phyloP scores from a whole-genome alignment of 2,329 filamentous ascomycete species.

The Ascosphaera apis region DNA sequence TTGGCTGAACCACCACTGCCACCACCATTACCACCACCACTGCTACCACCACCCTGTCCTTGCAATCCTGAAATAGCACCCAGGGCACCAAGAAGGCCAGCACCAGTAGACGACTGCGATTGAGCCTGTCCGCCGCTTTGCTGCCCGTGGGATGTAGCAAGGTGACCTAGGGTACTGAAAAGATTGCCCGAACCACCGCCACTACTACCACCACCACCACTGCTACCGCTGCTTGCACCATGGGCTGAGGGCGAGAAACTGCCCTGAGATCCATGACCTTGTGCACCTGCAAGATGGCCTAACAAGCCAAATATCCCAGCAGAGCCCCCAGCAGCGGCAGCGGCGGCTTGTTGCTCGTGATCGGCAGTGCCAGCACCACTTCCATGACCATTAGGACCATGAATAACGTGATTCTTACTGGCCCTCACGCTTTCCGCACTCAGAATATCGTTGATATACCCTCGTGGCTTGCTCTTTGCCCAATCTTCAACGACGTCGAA shows the following conservation, averaged over 20 bases:
- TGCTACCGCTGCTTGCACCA: neutral
- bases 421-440: constrained; percentile 60
- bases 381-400: constrained; percentile 6
- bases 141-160: neutral
- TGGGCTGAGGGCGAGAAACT: neutral
- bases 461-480: constrained; percentile 45
- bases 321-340: constrained; percentile 4
- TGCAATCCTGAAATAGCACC: neutral
- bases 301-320: constrained; percentile 5
- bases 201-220: neutral
- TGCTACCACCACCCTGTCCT: neutral
- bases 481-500: constrained; percentile 65
- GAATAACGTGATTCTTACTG: constrained; percentile 50
- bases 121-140: neutral
- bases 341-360: constrained; percentile 10
- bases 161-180: neutral
- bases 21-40: neutral
- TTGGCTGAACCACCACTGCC: neutral
- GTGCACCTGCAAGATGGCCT: neutral
- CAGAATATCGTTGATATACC: constrained; percentile 49
- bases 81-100: neutral
- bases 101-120: neutral
- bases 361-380: constrained; percentile 10
- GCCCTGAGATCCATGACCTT: neutral
- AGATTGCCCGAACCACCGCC: neutral